Base-by-base conservation (phyloP, 805 yeast species). In the Nakazawaea siamensis region DNA sequence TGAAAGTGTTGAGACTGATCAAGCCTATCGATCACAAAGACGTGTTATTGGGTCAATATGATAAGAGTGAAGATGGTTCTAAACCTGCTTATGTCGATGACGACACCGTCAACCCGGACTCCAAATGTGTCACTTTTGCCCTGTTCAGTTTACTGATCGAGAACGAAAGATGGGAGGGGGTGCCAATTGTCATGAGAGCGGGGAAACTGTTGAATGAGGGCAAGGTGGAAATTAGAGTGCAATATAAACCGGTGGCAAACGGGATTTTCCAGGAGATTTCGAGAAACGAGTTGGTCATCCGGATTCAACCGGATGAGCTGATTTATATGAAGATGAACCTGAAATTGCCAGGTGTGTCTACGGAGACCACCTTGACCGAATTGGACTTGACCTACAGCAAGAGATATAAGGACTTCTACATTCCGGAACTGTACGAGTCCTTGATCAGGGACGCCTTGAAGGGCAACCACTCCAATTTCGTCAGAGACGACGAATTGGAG, bases 141-240 rank as follows among this genome's bases (percentile, higher is more conserved):
- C 96, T 96, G 3, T 54, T 92, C 39, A 73, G 79, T 16, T 54
- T 90, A 42, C 65, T 77, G 45, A 83, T 92, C 57, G 68, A 77
- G 51, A 92, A 88, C 59, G 97, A 92, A 62, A 77, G 97, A 55
- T 92, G 98, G 98, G 92, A 83, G 43, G 97, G 97, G 51, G 97
- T 92, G 29, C 98, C 98, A 37, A 76, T 92, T 53, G 80, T 92
- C 35, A 68, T 92, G 68, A 76, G 95, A 64, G 98, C 97, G 12
- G 98, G 98, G 52, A 92, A 92, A 64, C 96, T 97, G n/a, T 66
- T 92, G 41, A 86, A 90, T 57, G 88, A 80, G 52, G 82, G 90
- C 40, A 87, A 87, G 68, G 98, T 92, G 33, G 98, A 92, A 66
- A 80, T 92, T 44, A 75, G 97, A 58, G 66, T 92, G 42, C 97